These are phyloP conservation scores for Anisogramma anomala DNA, from an alignment of 2,329 filamentous ascomycete species.

Conservation along the genomic window DNA sequence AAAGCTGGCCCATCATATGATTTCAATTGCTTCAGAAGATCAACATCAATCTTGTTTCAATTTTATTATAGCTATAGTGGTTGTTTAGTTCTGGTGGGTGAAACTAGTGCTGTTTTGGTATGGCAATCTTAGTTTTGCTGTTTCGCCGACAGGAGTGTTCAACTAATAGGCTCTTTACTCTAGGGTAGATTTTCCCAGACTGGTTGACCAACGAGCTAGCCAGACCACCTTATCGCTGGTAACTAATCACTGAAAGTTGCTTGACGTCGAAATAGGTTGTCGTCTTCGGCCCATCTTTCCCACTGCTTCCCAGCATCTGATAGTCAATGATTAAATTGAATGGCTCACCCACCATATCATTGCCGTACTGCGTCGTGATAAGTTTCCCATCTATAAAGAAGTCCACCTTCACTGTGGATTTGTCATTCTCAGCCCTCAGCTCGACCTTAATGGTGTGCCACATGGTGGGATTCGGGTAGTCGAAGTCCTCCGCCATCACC, in stretches of 20 bases:
- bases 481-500: constrained; percentile 32
- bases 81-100: no score
- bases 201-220: no score
- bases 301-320: constrained; percentile 17
- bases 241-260: constrained; percentile 15
- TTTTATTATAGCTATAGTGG: no score
- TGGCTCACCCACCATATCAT: constrained; percentile 32
- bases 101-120: no score
- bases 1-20: no score
- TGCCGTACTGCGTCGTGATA: constrained; percentile 36
- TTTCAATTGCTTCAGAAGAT: no score
- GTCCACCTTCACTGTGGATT: constrained; percentile 34
- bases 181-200: no score
- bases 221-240: constrained; percentile 12
- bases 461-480: constrained; percentile 30
- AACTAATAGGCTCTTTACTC: no score
- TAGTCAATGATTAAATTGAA: constrained; percentile 24
- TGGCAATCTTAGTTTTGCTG: no score
- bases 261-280: constrained; percentile 17
- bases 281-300: constrained; percentile 9
- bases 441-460: constrained; percentile 39
- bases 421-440: constrained; percentile 34
- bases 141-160: no score
- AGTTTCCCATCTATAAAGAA: constrained; percentile 40
- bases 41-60: no score